Percentiles rank a stretch among this genome's conserved stretches.
phyloP scores from a whole-genome alignment of 2,329 filamentous ascomycete genomes.

The Aspergillus terreus region DNA sequence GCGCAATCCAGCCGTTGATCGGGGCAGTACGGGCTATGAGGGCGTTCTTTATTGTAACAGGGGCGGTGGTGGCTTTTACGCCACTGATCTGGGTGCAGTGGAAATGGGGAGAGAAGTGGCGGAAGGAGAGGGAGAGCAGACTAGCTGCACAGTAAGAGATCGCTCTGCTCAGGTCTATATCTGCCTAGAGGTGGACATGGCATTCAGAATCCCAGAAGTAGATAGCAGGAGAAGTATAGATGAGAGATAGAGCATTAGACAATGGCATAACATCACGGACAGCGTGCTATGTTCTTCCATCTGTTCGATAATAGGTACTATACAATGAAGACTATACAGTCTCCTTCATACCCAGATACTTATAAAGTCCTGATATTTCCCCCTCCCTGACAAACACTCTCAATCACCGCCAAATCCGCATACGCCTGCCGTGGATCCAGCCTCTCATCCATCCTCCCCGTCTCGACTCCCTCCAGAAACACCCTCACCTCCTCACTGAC shows the following conservation, averaged over 20 bases:
- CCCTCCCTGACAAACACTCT: neutral
- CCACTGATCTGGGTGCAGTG: slow-evolving; percentile 24
- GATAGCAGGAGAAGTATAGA: too few species aligned
- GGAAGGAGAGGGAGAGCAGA: slow-evolving; percentile 15
- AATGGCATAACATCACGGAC: too few species aligned
- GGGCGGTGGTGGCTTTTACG: slow-evolving; percentile 21
- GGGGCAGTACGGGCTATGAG: slow-evolving; percentile 27
- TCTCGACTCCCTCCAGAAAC: neutral
- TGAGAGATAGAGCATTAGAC: neutral
- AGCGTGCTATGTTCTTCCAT: too few species aligned
- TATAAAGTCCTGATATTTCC: neutral
- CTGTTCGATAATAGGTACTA: neutral
- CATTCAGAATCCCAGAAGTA: too few species aligned
- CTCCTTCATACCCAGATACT: neutral
- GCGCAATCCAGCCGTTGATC: slow-evolving; percentile 30
- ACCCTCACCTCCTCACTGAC: neutral
- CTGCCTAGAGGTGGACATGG: too few species aligned
- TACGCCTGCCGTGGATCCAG: neutral
- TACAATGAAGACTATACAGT: neutral
- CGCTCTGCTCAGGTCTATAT: too few species aligned
- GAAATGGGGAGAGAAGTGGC: slow-evolving; percentile 26
- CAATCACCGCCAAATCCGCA: neutral
- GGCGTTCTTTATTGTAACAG: slow-evolving; percentile 26
- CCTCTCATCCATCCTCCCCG: neutral
- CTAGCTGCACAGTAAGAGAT: too few species aligned